phyloP scores from a whole-genome alignment of 2,329 filamentous ascomycete genomes.

The Pseudocercospora pini-densiflorae region DNA sequence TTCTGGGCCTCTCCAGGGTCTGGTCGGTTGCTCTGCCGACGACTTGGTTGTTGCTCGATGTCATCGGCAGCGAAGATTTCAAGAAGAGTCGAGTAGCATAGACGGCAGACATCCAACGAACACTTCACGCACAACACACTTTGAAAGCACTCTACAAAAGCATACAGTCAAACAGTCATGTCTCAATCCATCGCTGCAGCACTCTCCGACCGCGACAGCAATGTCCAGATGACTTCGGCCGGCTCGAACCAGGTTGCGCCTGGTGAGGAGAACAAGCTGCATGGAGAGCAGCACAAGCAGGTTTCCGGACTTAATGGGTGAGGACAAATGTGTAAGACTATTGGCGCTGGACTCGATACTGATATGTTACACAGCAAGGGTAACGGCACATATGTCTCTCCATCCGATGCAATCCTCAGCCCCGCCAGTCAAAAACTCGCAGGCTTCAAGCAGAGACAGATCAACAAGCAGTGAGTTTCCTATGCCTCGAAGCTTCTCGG shows the following conservation, averaged over 20 bases:
- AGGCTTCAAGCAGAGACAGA: conserved; percentile 79
- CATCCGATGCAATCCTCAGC: conserved; percentile 88
- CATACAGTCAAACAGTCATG: conserved; percentile 11
- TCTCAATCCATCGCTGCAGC: conserved; percentile 30
- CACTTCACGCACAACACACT: neutral
- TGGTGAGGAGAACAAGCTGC: conserved; percentile 29
- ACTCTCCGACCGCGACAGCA: conserved; percentile 32
- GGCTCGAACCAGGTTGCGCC: conserved; percentile 10
- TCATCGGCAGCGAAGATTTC: conserved; percentile 10
- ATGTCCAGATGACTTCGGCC: conserved; percentile 29
- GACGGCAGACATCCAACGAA: neutral
- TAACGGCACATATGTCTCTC: conserved; percentile 70
- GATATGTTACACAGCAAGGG: conserved; percentile 21
- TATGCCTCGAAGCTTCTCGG: neutral
- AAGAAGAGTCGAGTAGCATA: neutral
- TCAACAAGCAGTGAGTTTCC: conserved; percentile 61
- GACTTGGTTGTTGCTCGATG: conserved; percentile 11
- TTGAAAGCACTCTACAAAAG: neutral
- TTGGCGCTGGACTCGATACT: neutral
- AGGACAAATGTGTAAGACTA: neutral
- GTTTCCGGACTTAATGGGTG: conserved; percentile 22
- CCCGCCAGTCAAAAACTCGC: conserved; percentile 83
- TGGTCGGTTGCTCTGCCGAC: conserved; percentile 14
- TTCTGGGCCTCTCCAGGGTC: neutral
- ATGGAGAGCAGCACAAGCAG: conserved; percentile 28